Evolutionary conservation across 2,329 filamentous ascomycete genomes (phyloP).

Genomic region (Claviceps digitariae): DNA sequence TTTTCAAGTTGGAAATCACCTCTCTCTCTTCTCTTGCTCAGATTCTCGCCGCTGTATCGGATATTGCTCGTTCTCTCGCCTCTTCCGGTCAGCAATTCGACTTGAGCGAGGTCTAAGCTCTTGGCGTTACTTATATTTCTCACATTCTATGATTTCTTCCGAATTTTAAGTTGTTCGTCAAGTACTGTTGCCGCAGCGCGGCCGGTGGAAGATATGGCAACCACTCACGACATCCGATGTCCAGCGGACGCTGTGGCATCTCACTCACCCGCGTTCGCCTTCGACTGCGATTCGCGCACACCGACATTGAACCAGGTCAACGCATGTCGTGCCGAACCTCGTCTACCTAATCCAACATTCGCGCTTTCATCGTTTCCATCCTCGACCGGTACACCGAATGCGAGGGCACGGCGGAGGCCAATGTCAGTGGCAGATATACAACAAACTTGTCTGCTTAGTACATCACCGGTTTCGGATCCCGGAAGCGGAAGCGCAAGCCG

Average conservation of each 20-base stretch:
- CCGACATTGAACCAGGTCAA: background rate
- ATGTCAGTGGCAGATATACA: constrained; percentile 37
- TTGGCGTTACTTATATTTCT: background rate
- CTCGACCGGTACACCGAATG: constrained; percentile 22
- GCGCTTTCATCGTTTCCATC: constrained; percentile 43
- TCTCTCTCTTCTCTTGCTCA: background rate
- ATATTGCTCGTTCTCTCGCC: background rate
- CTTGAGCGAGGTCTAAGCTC: background rate
- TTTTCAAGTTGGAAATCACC: background rate
- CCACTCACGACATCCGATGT: constrained; percentile 24
- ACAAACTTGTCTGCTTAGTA: constrained; percentile 17
- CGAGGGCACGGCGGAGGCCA: constrained; percentile 37
- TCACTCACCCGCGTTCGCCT: background rate
- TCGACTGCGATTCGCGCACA: constrained; percentile 4
- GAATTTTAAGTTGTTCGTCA: constrained; percentile 25
- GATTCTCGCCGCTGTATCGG: background rate
- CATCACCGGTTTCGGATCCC: constrained; percentile 15
- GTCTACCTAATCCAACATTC: constrained; percentile 50
- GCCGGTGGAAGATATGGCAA: constrained; percentile 31
- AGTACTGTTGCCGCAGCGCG: constrained; percentile 34
- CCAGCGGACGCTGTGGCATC: constrained; percentile 14
- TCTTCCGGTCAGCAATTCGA: background rate
- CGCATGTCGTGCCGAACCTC: constrained; percentile 11
- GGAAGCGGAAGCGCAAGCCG: constrained; percentile 13
- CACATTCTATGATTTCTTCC: constrained; percentile 26